Conservation (phyloP, 495 filamentous ascomycete species). For the Penicillium silybi region DNA sequence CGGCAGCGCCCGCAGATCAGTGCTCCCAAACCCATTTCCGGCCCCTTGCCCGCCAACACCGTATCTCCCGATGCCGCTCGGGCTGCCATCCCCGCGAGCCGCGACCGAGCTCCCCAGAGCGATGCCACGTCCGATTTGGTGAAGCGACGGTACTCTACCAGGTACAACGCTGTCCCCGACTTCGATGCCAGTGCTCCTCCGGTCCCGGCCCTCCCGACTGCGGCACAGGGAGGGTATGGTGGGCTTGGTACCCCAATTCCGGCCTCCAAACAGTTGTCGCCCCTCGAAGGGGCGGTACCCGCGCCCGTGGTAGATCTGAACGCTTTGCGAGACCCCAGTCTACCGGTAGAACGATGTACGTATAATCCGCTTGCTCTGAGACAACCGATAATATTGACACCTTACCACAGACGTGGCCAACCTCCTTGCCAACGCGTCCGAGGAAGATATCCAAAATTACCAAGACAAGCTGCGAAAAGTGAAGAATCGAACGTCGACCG, state of each 20-base stretch:
- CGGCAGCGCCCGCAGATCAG: constrained; percentile 68
- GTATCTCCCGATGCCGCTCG: constrained; percentile 25
- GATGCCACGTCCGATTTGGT: constrained; percentile 83
- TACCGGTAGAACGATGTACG: constrained; percentile 62
- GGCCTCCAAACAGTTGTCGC: constrained; percentile 44
- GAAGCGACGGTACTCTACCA: constrained; percentile 87
- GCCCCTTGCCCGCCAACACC: constrained; percentile 47
- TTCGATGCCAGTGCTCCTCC: constrained; percentile 63
- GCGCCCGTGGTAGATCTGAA: constrained; percentile 60
- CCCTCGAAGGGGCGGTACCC: constrained; percentile 31
- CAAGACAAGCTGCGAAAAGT: constrained; percentile 71
- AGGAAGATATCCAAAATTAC: constrained; percentile 85
- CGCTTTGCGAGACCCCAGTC: constrained; percentile 72
- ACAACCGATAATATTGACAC: neutral
- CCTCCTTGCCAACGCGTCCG: constrained; percentile 85
- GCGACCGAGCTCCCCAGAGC: constrained; percentile 30
- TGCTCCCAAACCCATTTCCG: constrained; percentile 76
- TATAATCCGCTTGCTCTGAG: neutral
- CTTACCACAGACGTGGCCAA: constrained; percentile 62
- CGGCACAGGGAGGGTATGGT: constrained; percentile 49
- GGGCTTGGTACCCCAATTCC: constrained; percentile 40
- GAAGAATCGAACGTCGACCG: constrained; percentile 76
- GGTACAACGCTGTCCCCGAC: constrained; percentile 76
- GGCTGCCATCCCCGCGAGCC: constrained; percentile 23
- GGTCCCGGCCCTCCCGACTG: constrained; percentile 53